Evolutionary conservation across 2,329 filamentous ascomycete species (phyloP).

Genomic region (Beauveria sp.): DNA sequence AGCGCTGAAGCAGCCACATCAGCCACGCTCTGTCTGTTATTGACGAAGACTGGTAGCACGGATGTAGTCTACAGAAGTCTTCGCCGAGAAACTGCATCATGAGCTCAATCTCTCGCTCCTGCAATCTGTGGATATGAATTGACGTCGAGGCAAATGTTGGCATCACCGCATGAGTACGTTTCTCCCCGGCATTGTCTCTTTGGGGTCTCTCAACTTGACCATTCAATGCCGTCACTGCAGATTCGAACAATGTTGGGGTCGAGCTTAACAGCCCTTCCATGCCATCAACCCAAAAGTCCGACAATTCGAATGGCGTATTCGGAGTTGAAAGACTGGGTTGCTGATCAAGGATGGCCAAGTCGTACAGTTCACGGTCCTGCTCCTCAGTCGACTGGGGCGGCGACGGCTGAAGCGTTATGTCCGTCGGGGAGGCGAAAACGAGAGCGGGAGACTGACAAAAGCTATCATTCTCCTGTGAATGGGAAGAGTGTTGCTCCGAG

Average conservation of each 20-base stretch:
- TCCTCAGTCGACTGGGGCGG: background rate
- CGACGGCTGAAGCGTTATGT: background rate
- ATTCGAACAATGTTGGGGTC: background rate
- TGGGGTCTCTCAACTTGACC: background rate
- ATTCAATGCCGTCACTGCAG: background rate
- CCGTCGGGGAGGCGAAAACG: background rate
- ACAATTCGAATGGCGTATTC: background rate
- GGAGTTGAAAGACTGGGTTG: background rate
- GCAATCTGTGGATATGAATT: background rate
- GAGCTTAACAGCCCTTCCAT: background rate
- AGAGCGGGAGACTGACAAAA: background rate
- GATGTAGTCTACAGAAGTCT: background rate
- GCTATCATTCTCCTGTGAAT: background rate
- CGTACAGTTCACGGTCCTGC: background rate
- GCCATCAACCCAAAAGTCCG: background rate
- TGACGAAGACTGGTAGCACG: background rate
- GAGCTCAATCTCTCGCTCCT: background rate
- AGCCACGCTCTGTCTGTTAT: background rate
- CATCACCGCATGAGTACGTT: background rate
- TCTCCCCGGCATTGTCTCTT: no score
- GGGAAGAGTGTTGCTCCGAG: background rate
- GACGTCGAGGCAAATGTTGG: background rate
- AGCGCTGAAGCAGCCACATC: background rate
- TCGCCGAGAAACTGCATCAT: background rate
- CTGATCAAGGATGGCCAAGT: background rate